phyloP scores from a whole-genome alignment of 139 green algal genomes.

The Desmodesmus armatus region DNA sequence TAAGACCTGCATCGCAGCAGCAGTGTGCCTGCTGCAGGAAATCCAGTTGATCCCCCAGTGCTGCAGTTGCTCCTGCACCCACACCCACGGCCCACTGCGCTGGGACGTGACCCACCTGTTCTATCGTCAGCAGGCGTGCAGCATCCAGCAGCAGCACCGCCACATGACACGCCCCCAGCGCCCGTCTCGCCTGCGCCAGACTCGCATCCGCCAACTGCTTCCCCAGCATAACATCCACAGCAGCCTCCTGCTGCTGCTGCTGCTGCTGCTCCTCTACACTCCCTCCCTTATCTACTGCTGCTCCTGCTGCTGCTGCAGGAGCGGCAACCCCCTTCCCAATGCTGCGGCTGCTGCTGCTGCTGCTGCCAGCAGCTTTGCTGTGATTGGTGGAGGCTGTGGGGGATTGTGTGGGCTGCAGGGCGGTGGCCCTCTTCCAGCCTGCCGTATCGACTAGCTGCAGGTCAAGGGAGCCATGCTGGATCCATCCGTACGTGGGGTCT shows the following conservation, averaged over 20 bases:
- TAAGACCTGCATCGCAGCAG: no score
- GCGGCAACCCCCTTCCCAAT: not conserved
- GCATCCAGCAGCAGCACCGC: slow-evolving; percentile 91
- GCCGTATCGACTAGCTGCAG: slow-evolving; percentile 93
- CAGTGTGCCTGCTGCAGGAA: no score
- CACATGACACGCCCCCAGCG: slow-evolving; percentile 81
- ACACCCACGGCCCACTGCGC: no score
- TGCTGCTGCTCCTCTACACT: not conserved
- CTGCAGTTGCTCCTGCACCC: no score
- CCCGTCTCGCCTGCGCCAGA: slow-evolving; percentile 46
- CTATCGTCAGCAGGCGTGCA: not conserved
- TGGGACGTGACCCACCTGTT: not conserved
- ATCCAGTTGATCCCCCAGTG: no score
- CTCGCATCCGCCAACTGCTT: slow-evolving; percentile 22
- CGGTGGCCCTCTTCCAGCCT: slow-evolving; percentile 78
- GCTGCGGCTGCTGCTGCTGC: not conserved
- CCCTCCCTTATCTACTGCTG: not conserved
- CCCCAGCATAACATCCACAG: not conserved
- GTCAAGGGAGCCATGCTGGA: slow-evolving; percentile 51
- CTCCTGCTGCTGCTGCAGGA: not conserved
- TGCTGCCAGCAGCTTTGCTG: no score
- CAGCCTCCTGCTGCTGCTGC: slow-evolving; percentile 15
- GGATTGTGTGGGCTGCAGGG: not conserved
- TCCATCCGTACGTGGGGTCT: slow-evolving; percentile 63
- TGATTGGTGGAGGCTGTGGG: no score